These are phyloP conservation scores for Auricularia sp. DNA, from an alignment of 768 basidiomycete species.

Conservation along the genomic window DNA sequence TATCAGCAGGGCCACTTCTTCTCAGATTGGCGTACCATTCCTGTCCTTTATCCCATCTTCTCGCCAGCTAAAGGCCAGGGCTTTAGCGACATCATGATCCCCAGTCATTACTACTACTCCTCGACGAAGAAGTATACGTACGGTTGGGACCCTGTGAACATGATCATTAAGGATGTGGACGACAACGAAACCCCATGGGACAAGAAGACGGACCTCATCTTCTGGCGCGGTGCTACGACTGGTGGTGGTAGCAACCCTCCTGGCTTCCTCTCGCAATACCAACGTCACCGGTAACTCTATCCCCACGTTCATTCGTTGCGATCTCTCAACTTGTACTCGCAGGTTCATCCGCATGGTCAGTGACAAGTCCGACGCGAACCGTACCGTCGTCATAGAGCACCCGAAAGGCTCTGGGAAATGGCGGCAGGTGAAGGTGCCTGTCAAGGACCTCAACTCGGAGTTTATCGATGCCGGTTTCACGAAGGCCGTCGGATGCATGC, in stretches of 20 bases:
- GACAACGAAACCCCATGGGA: constrained; percentile 85
- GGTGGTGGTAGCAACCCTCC: constrained; percentile 85
- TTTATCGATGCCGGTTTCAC: constrained; percentile 87
- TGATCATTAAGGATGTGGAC: constrained; percentile 67
- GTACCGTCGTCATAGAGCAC: constrained; percentile 60
- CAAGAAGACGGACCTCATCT: constrained; percentile 74
- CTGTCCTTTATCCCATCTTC: constrained; percentile 85
- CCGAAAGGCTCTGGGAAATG: constrained; percentile 49
- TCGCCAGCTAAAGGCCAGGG: constrained; percentile 83
- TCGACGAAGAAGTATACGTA: constrained; percentile 78
- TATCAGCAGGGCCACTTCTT: constrained; percentile 93
- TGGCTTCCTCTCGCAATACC: constrained; percentile 74
- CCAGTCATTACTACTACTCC: constrained; percentile 93
- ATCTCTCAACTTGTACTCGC: constrained; percentile 17
- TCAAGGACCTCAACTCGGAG: constrained; percentile 55
- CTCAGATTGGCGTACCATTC: constrained; percentile 88
- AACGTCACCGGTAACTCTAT: constrained; percentile 46
- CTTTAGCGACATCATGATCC: constrained; percentile 85
- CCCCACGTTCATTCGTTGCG: neutral
- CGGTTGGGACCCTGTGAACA: constrained; percentile 74
- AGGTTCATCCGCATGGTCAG: constrained; percentile 71
- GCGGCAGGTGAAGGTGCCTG: constrained; percentile 51
- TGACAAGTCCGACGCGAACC: constrained; percentile 38
- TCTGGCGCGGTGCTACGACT: constrained; percentile 94
- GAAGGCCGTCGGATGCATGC: constrained; percentile 54